Conservation (phyloP, 495 filamentous ascomycete genomes). For the Hyaloscypha bicolor region DNA sequence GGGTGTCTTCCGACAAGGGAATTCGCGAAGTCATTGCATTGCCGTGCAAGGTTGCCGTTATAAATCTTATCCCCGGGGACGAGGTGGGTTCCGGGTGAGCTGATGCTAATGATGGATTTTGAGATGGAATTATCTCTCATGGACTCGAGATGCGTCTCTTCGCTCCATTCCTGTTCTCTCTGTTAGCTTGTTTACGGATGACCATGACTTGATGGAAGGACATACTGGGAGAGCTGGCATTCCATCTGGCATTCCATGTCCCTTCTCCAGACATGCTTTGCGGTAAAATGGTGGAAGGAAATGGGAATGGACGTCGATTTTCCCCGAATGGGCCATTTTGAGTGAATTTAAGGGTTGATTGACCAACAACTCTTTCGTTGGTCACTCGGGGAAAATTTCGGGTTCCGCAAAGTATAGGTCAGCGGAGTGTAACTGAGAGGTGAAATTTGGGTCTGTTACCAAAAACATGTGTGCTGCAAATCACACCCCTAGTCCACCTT, state of each 20-base stretch:
- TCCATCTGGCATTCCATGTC: conserved; percentile 40
- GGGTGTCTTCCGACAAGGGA: conserved; percentile 41
- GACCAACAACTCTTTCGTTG: background rate
- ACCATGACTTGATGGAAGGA: background rate
- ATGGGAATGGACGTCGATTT: conserved; percentile 14
- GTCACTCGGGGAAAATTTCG: too few relatives aligned
- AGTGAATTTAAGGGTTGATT: background rate
- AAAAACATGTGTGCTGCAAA: background rate
- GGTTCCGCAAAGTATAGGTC: too few relatives aligned
- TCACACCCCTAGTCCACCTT: too few relatives aligned
- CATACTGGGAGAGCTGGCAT: conserved; percentile 41
- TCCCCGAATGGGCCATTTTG: background rate
- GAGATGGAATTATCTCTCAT: conserved; percentile 48
- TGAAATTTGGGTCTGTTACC: too few relatives aligned
- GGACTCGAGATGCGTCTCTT: conserved; percentile 44
- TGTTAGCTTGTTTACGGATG: background rate
- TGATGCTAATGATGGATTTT: conserved; percentile 54
- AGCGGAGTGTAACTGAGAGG: too few relatives aligned
- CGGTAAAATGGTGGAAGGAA: conserved; percentile 9
- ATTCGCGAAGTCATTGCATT: conserved; percentile 44
- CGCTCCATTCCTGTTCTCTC: conserved; percentile 42
- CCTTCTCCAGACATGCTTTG: conserved; percentile 1
- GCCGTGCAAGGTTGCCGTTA: conserved; percentile 38
- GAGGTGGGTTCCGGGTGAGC: conserved; percentile 52
- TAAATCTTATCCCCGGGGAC: conserved; percentile 33